Percentiles rank a stretch among this genome's conserved stretches.
These are phyloP conservation scores for Colletotrichum abscissum DNA, from an alignment of 2,329 filamentous ascomycete species.

Conservation along the genomic window DNA sequence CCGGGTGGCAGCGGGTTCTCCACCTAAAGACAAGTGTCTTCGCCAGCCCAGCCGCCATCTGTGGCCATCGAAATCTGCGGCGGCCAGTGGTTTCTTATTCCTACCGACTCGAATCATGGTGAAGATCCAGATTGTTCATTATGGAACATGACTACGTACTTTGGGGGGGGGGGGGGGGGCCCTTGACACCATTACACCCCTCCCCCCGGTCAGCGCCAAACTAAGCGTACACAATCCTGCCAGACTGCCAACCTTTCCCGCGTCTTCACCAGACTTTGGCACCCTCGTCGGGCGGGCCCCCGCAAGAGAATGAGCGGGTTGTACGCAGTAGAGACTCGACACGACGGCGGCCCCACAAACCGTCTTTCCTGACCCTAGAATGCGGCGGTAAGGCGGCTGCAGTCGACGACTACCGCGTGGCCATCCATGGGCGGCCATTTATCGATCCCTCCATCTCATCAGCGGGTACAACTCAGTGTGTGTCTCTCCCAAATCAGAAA, in stretches of 20 bases:
- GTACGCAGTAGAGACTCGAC: slow-evolving; percentile 2
- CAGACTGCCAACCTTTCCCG: background rate
- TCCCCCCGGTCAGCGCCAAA: slow-evolving; percentile 11
- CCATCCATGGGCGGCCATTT: slow-evolving; percentile 21
- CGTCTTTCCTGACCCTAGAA: slow-evolving; percentile 31
- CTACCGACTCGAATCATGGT: slow-evolving; percentile 29
- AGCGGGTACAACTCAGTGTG: slow-evolving; percentile 11
- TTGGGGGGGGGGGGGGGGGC: no score
- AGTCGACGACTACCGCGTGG: slow-evolving; percentile 36
- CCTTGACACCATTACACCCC: background rate
- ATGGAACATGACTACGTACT: background rate
- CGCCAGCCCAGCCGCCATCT: slow-evolving; percentile 15
- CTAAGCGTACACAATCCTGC: slow-evolving; percentile 20
- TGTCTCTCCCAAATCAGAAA: slow-evolving; percentile 26
- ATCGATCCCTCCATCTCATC: slow-evolving; percentile 22
- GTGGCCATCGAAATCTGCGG: slow-evolving; percentile 29
- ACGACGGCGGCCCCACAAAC: slow-evolving; percentile 34
- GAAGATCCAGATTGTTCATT: slow-evolving; percentile 31
- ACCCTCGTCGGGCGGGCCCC: slow-evolving; percentile 28
- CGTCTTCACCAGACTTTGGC: slow-evolving; percentile 20
- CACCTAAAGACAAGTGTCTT: slow-evolving; percentile 10
- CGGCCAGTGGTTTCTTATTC: slow-evolving; percentile 31
- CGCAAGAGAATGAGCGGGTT: slow-evolving; percentile 24
- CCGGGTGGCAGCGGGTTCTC: slow-evolving; percentile 4
- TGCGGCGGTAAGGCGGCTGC: slow-evolving; percentile 35